phyloP scores from a whole-genome alignment of 805 yeast genomes.

The Dipodascus geniculatus region DNA sequence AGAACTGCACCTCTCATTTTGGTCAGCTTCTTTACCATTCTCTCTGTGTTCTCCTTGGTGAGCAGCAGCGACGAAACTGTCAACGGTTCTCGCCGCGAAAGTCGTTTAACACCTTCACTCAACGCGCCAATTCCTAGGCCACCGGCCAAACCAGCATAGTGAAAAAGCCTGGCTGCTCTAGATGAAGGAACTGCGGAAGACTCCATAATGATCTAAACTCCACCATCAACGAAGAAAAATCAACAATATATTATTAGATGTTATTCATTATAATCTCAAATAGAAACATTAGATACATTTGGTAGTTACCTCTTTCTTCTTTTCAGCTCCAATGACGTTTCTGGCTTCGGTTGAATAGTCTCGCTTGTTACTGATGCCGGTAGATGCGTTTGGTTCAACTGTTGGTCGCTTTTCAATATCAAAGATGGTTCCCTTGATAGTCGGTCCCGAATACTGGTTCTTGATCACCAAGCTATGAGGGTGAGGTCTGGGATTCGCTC shows the following conservation, averaged over 20 bases:
- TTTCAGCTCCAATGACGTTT: neutral
- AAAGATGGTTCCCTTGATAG: neutral
- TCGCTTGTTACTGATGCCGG: neutral
- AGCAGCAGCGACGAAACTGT: constrained; percentile 46
- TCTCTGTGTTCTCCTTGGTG: constrained; percentile 72
- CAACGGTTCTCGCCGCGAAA: constrained; percentile 18
- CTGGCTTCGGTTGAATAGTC: neutral
- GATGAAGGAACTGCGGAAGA: constrained; percentile 79
- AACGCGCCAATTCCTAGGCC: constrained; percentile 81
- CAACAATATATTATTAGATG: neutral
- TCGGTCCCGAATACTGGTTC: neutral
- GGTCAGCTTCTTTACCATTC: constrained; percentile 77
- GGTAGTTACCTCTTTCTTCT: neutral
- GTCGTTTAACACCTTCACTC: constrained; percentile 59
- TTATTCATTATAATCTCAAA: neutral
- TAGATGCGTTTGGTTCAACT: neutral
- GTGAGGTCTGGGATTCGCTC: constrained; percentile 1
- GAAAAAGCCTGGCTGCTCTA: constrained; percentile 79
- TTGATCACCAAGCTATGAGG: neutral
- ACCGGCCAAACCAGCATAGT: constrained; percentile 87
- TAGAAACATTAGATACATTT: neutral
- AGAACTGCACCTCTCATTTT: constrained; percentile 99
- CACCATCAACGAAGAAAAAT: neutral
- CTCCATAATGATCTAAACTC: constrained; percentile 36
- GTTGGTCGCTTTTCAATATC: neutral